Evolutionary conservation across 495 filamentous ascomycete genomes (phyloP).

Genomic region (Aspergillus nidulans): DNA sequence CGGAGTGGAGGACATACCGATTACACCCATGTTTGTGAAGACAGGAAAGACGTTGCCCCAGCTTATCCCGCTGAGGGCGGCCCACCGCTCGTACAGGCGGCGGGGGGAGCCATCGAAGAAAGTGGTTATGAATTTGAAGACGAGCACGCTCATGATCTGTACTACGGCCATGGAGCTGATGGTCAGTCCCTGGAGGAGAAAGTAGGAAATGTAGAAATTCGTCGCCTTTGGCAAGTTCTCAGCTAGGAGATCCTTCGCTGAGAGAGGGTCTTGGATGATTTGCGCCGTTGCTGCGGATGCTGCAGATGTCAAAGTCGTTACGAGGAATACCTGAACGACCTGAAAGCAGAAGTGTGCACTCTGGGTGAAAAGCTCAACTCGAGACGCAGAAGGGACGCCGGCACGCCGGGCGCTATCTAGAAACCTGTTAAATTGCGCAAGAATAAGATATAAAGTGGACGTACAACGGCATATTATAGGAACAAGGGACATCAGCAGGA

Average conservation of each 20-base stretch:
- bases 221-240: slow-evolving; percentile 71
- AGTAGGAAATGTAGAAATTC: slow-evolving; percentile 90
- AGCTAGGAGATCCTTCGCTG: slow-evolving; percentile 61
- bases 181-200: slow-evolving; percentile 80
- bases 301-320: slow-evolving; percentile 72
- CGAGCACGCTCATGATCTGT: slow-evolving; percentile 65
- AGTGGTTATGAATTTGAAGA: slow-evolving; percentile 71
- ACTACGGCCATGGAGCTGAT: slow-evolving; percentile 68
- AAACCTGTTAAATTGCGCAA: slow-evolving; percentile 9
- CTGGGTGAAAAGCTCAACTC: slow-evolving; percentile 80
- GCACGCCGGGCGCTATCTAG: slow-evolving; percentile 65
- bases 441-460: slow-evolving; percentile 17
- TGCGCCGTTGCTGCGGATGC: slow-evolving; percentile 61
- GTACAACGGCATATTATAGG: slow-evolving; percentile 75
- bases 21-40: slow-evolving; percentile 83
- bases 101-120: slow-evolving; percentile 61
- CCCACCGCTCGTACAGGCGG: slow-evolving; percentile 60
- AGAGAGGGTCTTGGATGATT: slow-evolving; percentile 61
- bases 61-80: slow-evolving; percentile 53
- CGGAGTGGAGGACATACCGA: slow-evolving; percentile 42
- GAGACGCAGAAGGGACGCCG: slow-evolving; percentile 69
- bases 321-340: slow-evolving; percentile 85
- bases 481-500: slow-evolving; percentile 80
- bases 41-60: slow-evolving; percentile 87
- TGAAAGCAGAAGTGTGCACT: slow-evolving; percentile 90